Conservation (phyloP, 139 green algal species). For the Picochlorum sp. region DNA sequence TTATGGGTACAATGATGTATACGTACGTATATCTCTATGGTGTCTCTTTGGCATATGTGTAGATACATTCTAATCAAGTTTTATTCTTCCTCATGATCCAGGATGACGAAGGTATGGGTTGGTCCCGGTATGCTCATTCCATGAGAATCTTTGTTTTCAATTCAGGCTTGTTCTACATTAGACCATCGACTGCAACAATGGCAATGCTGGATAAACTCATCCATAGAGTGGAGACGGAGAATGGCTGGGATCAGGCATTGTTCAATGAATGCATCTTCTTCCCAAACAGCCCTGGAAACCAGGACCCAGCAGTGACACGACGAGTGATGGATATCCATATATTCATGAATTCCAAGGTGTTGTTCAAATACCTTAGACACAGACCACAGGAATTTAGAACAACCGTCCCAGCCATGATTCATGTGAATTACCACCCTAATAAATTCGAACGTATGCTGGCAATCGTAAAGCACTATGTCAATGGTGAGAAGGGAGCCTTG, state of each 20-base stretch:
- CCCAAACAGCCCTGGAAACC: slow-evolving; percentile 30
- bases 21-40: not conserved
- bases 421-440: slow-evolving; percentile 60
- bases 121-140: slow-evolving; percentile 66
- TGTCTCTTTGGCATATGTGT: not conserved
- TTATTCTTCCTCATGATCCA: not conserved
- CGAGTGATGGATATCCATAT: slow-evolving; percentile 38
- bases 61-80: not conserved
- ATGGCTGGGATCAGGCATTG: slow-evolving; percentile 55
- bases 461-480: slow-evolving; percentile 39
- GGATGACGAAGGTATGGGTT: slow-evolving; percentile 68
- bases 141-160: slow-evolving; percentile 76
- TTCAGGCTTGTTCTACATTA: slow-evolving; percentile 61
- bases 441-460: slow-evolving; percentile 57
- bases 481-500: slow-evolving; percentile 40
- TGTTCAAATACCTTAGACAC: slow-evolving; percentile 37
- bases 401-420: slow-evolving; percentile 16
- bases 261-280: slow-evolving; percentile 64
- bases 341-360: slow-evolving; percentile 50
- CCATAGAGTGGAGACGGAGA: slow-evolving; percentile 36
- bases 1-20: slow-evolving; percentile 48
- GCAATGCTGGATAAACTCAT: slow-evolving; percentile 51
- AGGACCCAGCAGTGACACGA: slow-evolving; percentile 27
- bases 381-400: not conserved
- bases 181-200: slow-evolving; percentile 34